Evolutionary conservation across 2,329 filamentous ascomycete genomes (phyloP).

Genomic region (Neofusicoccum cordaticola): DNA sequence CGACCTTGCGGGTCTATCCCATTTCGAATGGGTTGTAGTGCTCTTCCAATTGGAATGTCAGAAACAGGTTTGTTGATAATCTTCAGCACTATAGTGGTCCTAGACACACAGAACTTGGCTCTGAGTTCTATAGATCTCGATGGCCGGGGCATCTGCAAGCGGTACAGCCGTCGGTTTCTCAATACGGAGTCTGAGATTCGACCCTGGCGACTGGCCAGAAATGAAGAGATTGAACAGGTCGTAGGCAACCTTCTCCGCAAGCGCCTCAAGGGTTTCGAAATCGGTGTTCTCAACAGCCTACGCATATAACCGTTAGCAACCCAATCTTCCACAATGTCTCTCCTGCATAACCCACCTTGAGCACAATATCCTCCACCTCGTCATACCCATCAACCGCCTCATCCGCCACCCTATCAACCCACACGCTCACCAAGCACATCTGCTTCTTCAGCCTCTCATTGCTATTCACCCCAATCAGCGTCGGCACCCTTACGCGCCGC

Average conservation of each 20-base stretch:
- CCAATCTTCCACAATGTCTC: too few species aligned
- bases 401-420: conserved; percentile 54
- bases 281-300: conserved; percentile 42
- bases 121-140: conserved; percentile 52
- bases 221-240: conserved; percentile 43
- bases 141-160: conserved; percentile 67
- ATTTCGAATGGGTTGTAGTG: too few species aligned
- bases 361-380: conserved; percentile 58
- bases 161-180: conserved; percentile 73
- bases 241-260: conserved; percentile 38
- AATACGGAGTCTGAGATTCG: conserved; percentile 59
- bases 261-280: conserved; percentile 49
- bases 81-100: too few species aligned
- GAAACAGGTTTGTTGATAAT: too few species aligned
- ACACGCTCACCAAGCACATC: conserved; percentile 61
- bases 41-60: too few species aligned
- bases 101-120: neutral
- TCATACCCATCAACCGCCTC: conserved; percentile 51
- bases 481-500: conserved; percentile 60
- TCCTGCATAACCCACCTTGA: conserved; percentile 52
- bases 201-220: conserved; percentile 32
- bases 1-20: too few species aligned
- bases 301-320: neutral
- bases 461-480: conserved; percentile 68
- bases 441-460: conserved; percentile 67